Evolutionary conservation across 768 basidiomycete species (phyloP).

Genomic region (Trametes cinnabarina): DNA sequence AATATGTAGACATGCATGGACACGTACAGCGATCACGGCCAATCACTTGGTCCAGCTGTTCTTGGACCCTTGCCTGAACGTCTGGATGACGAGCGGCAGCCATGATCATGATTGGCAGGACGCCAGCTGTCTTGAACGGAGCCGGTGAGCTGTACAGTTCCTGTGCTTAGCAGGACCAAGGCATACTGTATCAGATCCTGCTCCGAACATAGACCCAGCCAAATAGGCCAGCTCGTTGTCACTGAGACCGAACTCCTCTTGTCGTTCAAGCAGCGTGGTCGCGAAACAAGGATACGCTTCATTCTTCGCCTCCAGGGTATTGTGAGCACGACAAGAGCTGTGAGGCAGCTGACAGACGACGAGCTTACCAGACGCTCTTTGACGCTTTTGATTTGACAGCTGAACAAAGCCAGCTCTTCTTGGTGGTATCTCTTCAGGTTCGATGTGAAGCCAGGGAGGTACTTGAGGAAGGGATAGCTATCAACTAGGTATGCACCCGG

Average conservation of each 20-base stretch:
- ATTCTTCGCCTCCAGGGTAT: slow-evolving; percentile 23
- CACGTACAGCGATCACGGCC: slow-evolving; percentile 34
- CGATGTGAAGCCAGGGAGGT: slow-evolving; percentile 59
- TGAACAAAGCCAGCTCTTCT: slow-evolving; percentile 37
- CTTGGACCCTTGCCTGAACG: slow-evolving; percentile 34
- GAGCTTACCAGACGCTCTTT: slow-evolving; percentile 7
- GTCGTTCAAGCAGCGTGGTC: slow-evolving; percentile 38
- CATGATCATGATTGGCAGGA: slow-evolving; percentile 32
- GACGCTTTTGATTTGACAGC: slow-evolving; percentile 28
- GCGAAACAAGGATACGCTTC: slow-evolving; percentile 33
- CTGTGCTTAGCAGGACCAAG: no score
- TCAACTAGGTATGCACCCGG: slow-evolving; percentile 39
- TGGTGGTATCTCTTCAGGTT: slow-evolving; percentile 55
- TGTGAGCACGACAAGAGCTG: neutral
- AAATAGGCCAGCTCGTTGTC: slow-evolving; percentile 40
- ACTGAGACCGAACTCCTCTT: slow-evolving; percentile 30
- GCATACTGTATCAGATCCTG: slow-evolving; percentile 41
- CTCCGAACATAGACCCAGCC: slow-evolving; percentile 43
- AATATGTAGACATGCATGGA: no score
- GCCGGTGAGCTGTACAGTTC: neutral
- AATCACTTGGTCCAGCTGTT: slow-evolving; percentile 37
- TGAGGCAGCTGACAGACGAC: neutral
- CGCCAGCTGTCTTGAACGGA: slow-evolving; percentile 30
- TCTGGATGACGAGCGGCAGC: slow-evolving; percentile 38
- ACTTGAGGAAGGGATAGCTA: slow-evolving; percentile 34